These are phyloP conservation scores for Rhodotorula sp. DNA, from an alignment of 1,284 basidiomycete species.

Conservation along the genomic window DNA sequence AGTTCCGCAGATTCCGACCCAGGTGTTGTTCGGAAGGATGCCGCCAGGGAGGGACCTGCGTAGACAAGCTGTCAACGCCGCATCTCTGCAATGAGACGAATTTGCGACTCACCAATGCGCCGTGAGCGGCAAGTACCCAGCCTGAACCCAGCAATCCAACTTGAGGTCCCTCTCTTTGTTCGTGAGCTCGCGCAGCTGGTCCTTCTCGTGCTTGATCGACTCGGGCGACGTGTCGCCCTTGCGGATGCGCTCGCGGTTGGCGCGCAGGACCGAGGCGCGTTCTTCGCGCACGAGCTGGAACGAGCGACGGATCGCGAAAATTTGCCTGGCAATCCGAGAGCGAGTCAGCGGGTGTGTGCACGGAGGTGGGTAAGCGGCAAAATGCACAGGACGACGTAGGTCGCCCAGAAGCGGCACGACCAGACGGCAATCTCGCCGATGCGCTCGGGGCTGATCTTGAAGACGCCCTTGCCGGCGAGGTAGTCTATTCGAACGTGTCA, in stretches of 20 bases:
- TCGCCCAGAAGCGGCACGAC: slow-evolving; percentile 73
- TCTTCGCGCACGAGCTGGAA: slow-evolving; percentile 47
- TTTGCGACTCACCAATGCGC: slow-evolving; percentile 66
- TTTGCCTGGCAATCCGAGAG: slow-evolving; percentile 45
- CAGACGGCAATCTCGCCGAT: slow-evolving; percentile 58
- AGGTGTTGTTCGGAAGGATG: slow-evolving; percentile 28
- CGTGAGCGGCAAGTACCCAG: slow-evolving; percentile 73
- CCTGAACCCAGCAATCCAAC: slow-evolving; percentile 69
- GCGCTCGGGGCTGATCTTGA: slow-evolving; percentile 49
- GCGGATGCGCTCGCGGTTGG: slow-evolving; percentile 22
- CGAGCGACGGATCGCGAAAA: slow-evolving; percentile 37
- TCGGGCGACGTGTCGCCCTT: slow-evolving; percentile 43
- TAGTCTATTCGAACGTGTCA: slow-evolving; percentile 52
- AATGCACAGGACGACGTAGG: slow-evolving; percentile 70
- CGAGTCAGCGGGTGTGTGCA: slow-evolving; percentile 57
- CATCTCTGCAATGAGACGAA: neutral
- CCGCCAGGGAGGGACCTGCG: slow-evolving; percentile 34
- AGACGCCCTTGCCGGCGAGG: slow-evolving; percentile 62
- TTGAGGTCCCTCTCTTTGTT: slow-evolving; percentile 66
- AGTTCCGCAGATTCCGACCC: slow-evolving; percentile 38
- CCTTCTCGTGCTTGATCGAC: slow-evolving; percentile 47
- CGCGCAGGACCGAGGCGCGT: slow-evolving; percentile 40
- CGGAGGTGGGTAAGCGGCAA: slow-evolving; percentile 50
- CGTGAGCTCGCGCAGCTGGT: slow-evolving; percentile 58
- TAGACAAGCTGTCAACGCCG: neutral